These are phyloP conservation scores for Anthracocystis walkeri DNA, from an alignment of 1,284 basidiomycete genomes.

Conservation along the genomic window DNA sequence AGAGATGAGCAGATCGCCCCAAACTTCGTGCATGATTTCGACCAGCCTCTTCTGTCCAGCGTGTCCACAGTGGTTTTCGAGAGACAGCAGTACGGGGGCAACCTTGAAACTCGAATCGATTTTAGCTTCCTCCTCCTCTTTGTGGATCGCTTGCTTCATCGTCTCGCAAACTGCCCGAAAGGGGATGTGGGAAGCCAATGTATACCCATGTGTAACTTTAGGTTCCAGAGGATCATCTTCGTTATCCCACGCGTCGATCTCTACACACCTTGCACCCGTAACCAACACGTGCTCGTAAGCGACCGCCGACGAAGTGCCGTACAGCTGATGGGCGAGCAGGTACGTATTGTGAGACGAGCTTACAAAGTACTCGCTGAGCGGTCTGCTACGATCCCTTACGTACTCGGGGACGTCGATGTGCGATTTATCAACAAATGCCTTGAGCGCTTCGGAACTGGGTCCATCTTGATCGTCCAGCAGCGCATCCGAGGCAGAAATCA, in stretches of 20 bases:
- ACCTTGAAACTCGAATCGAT: conserved; percentile 26
- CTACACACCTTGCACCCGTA: conserved; percentile 76
- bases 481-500: conserved; percentile 43
- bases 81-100: conserved; percentile 75
- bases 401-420: conserved; percentile 55
- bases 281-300: conserved; percentile 75
- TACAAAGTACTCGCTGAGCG: conserved; percentile 62
- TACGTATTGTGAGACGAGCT: conserved; percentile 76
- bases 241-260: conserved; percentile 78
- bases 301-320: conserved; percentile 74
- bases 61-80: conserved; percentile 76
- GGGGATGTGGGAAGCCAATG: conserved; percentile 50
- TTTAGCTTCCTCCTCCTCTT: conserved; percentile 32
- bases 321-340: conserved; percentile 75
- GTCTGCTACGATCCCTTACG: conserved; percentile 52
- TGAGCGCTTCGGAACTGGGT: conserved; percentile 36
- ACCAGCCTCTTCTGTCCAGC: conserved; percentile 74
- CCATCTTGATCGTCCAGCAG: conserved; percentile 21
- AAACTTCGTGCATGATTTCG: conserved; percentile 74
- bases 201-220: conserved; percentile 74
- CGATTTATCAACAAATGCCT: conserved; percentile 46
- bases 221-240: conserved; percentile 72
- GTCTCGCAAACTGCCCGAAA: conserved; percentile 54
- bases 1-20: conserved; percentile 73
- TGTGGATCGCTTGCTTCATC: conserved; percentile 47